Conservation (phyloP, 495 filamentous ascomycete genomes). For the Melanomma pulvis-pyrius region DNA sequence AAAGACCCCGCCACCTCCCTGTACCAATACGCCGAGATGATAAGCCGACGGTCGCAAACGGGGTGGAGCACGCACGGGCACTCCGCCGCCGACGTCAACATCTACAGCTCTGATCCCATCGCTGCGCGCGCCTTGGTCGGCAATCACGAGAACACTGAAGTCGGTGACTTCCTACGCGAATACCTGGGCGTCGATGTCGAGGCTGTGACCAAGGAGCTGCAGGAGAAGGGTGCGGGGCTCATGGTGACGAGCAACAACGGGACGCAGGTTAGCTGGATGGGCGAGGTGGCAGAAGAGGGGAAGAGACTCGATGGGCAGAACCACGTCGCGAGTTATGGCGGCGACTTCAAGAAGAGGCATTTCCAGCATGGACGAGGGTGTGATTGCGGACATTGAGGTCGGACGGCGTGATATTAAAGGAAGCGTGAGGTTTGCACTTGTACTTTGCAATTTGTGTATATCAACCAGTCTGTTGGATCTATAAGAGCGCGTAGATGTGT, state of each 20-base stretch:
- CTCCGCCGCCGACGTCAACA: constrained; percentile 87
- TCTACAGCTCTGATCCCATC: constrained; percentile 65
- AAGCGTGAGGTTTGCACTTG: background rate
- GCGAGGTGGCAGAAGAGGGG: constrained; percentile 39
- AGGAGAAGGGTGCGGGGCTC: constrained; percentile 54
- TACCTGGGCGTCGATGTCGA: constrained; percentile 83
- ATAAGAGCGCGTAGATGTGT: too few species aligned
- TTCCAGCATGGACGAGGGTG: constrained; percentile 32
- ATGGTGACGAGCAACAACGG: constrained; percentile 29
- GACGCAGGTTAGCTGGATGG: constrained; percentile 42
- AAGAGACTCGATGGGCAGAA: constrained; percentile 47
- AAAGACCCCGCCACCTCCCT: constrained; percentile 53
- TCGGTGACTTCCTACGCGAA: constrained; percentile 75
- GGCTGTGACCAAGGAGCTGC: constrained; percentile 71
- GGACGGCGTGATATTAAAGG: background rate
- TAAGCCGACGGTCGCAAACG: constrained; percentile 82
- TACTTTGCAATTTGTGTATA: too few species aligned
- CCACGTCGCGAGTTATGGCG: constrained; percentile 46
- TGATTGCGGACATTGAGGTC: constrained; percentile 29
- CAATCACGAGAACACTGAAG: constrained; percentile 93
- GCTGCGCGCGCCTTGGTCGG: constrained; percentile 62
- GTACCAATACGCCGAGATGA: constrained; percentile 77
- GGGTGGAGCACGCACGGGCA: constrained; percentile 94
- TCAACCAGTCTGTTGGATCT: too few species aligned
- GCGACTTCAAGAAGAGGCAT: constrained; percentile 45